phyloP scores from a whole-genome alignment of 1,284 basidiomycete genomes.

The Cryptococcus sp. region DNA sequence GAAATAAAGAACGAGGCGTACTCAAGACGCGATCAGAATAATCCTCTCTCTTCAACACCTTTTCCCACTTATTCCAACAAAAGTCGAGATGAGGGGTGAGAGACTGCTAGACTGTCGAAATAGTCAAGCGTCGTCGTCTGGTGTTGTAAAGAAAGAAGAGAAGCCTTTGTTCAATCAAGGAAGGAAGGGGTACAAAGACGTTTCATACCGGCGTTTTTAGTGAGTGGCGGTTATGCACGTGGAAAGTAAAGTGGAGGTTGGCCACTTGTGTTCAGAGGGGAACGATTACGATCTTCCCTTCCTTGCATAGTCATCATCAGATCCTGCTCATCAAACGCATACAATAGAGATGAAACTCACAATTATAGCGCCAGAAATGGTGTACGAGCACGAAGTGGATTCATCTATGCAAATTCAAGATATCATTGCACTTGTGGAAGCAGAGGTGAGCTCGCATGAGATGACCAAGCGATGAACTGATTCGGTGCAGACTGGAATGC shows the following conservation, averaged over 20 bases:
- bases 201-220: background rate
- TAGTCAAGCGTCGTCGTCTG: constrained; percentile 39
- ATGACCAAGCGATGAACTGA: background rate
- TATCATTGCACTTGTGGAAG: constrained; percentile 81
- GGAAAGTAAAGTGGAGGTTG: background rate
- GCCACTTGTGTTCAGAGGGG: background rate
- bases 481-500: constrained; percentile 30
- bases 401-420: constrained; percentile 81
- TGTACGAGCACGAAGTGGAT: constrained; percentile 76
- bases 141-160: constrained; percentile 17
- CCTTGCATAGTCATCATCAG: background rate
- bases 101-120: constrained; percentile 31
- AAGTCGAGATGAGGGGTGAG: constrained; percentile 20
- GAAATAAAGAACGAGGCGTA: constrained; percentile 34
- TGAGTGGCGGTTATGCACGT: background rate
- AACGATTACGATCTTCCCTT: background rate
- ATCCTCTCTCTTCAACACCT: constrained; percentile 14
- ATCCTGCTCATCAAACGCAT: background rate
- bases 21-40: constrained; percentile 35
- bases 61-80: constrained; percentile 7
- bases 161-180: too few relatives aligned
- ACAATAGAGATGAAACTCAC: constrained; percentile 65
- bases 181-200: background rate
- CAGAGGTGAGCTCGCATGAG: constrained; percentile 58
- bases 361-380: constrained; percentile 68